These are phyloP conservation scores for Mycosphaerella sp. DNA, from an alignment of 2,329 filamentous ascomycete genomes.

Conservation along the genomic window DNA sequence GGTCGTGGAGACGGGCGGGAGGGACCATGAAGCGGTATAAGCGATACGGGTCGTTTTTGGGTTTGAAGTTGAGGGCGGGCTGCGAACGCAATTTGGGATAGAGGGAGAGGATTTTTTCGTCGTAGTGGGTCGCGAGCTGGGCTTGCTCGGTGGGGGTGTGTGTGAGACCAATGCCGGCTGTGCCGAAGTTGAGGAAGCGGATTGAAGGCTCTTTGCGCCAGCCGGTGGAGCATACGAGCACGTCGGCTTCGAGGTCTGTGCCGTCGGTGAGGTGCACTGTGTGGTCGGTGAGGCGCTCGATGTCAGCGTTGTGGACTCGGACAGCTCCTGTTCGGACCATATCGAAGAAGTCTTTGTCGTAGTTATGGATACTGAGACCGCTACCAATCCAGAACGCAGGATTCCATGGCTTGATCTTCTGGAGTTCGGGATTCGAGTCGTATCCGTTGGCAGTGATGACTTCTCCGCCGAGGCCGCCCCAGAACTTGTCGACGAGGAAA, in stretches of 20 bases:
- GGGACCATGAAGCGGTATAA: slow-evolving; percentile 44
- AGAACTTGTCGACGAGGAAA: slow-evolving; percentile 51
- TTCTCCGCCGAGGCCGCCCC: slow-evolving; percentile 52
- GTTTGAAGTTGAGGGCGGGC: slow-evolving; percentile 23
- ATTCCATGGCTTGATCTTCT: slow-evolving; percentile 41
- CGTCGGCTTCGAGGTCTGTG: slow-evolving; percentile 48
- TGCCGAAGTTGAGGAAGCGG: slow-evolving; percentile 48
- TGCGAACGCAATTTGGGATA: slow-evolving; percentile 49
- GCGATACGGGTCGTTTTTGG: slow-evolving; percentile 29
- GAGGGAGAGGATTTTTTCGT: slow-evolving; percentile 47
- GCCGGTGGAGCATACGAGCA: slow-evolving; percentile 52
- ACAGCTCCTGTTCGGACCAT: slow-evolving; percentile 52
- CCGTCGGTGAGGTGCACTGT: slow-evolving; percentile 51
- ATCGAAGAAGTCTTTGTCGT: slow-evolving; percentile 50
- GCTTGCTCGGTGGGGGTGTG: slow-evolving; percentile 32
- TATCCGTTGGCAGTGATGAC: slow-evolving; percentile 44
- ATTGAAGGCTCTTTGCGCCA: slow-evolving; percentile 50
- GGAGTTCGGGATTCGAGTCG: slow-evolving; percentile 38
- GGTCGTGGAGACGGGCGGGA: slow-evolving; percentile 29
- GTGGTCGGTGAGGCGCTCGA: slow-evolving; percentile 38
- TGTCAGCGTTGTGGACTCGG: slow-evolving; percentile 49
- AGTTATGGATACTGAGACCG: slow-evolving; percentile 50
- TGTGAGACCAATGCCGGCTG: slow-evolving; percentile 26
- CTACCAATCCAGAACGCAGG: slow-evolving; percentile 44
- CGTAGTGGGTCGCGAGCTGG: slow-evolving; percentile 39